phyloP scores from a whole-genome alignment of 2,329 filamentous ascomycete species.

The Coniochaeta ligniaria region DNA sequence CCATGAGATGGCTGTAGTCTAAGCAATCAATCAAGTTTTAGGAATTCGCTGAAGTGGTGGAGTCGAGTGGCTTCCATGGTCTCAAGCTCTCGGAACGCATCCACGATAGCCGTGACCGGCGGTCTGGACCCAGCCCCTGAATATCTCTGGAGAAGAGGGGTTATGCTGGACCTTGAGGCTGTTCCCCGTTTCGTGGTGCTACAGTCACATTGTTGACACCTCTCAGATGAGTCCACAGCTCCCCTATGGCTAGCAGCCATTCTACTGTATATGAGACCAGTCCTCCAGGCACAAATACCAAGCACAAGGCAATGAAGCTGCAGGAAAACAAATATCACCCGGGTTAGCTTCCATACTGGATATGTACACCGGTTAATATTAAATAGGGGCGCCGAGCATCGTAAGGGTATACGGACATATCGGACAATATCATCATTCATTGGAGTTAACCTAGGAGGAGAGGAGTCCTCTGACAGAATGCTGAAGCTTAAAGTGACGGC shows the following conservation, averaged over 20 bases:
- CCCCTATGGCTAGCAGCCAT: background rate
- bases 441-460: too few relatives aligned
- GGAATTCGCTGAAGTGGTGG: too few relatives aligned
- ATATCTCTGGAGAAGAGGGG: background rate
- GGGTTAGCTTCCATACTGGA: background rate
- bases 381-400: background rate
- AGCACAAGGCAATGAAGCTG: background rate
- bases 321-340: too few relatives aligned
- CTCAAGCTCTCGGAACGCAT: too few relatives aligned
- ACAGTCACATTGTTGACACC: background rate
- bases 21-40: too few relatives aligned
- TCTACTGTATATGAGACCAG: background rate
- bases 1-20: too few relatives aligned
- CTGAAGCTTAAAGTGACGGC: too few relatives aligned
- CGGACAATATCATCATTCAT: too few relatives aligned
- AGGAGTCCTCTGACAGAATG: too few relatives aligned
- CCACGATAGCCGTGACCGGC: too few relatives aligned
- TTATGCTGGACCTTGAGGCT: background rate
- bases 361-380: background rate
- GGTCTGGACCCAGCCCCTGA: background rate
- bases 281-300: background rate
- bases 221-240: background rate
- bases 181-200: background rate
- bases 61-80: too few relatives aligned
- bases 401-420: background rate